These are phyloP conservation scores for Entamoeba moshkovskii DNA, from an alignment of 208 protist genomes.

Conservation along the genomic window DNA sequence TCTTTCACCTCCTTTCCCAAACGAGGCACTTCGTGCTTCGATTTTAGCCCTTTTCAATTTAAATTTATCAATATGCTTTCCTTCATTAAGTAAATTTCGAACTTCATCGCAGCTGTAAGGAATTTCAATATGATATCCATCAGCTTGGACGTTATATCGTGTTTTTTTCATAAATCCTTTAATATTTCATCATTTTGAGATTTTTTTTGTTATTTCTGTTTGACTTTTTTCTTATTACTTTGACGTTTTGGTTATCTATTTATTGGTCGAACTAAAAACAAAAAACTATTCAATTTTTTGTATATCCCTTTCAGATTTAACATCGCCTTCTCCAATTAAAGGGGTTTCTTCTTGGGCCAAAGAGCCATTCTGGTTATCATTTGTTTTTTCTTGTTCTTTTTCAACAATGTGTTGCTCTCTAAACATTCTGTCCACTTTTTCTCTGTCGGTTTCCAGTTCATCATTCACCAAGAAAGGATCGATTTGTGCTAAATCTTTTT, in stretches of 20 bases:
- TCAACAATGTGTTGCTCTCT: neutral
- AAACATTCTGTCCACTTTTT: neutral
- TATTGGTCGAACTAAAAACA: too few relatives aligned
- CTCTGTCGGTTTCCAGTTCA: neutral
- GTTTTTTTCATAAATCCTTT: neutral
- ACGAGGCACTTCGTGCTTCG: neutral
- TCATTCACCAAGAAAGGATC: neutral
- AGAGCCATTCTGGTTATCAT: too few relatives aligned
- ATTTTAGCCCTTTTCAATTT: neutral
- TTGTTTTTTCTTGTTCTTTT: neutral
- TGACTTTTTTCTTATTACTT: too few relatives aligned
- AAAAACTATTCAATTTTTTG: too few relatives aligned
- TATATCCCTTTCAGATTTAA: too few relatives aligned
- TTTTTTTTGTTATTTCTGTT: too few relatives aligned
- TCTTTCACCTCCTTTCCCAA: neutral
- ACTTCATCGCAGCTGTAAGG: neutral
- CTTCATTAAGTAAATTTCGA: neutral
- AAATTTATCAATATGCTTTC: neutral
- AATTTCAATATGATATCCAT: neutral
- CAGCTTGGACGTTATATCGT: neutral
- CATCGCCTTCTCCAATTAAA: too few relatives aligned
- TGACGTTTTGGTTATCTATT: too few relatives aligned
- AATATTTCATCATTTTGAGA: too few relatives aligned
- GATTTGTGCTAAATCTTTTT: neutral
- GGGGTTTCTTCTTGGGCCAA: too few relatives aligned